A percentile compares a stretch with the other conserved stretches of the same genome.
Evolutionary conservation across 1,139 yeast genomes (phyloP).

Genomic region (Blastobotrys persicus): DNA sequence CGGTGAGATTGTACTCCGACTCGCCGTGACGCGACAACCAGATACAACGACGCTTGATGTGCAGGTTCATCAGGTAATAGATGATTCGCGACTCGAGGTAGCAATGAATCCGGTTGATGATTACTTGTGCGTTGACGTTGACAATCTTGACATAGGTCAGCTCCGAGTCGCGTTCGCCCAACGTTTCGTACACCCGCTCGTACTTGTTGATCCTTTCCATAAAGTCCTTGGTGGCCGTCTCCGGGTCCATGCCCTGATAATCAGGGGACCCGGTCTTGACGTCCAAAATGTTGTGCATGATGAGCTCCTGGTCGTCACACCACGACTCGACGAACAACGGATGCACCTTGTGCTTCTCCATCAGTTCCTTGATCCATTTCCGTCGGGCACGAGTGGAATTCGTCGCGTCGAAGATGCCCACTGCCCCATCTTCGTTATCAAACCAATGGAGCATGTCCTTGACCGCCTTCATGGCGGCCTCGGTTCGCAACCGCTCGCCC

Average conservation of each 20-base stretch:
- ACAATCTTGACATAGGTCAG: constrained; percentile 82
- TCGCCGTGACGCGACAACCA: constrained; percentile 97
- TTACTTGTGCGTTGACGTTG: constrained; percentile 83
- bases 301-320: constrained; percentile 79
- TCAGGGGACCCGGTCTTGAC: constrained; percentile 89
- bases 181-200: constrained; percentile 69
- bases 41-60: constrained; percentile 85
- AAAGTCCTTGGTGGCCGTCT: constrained; percentile 70
- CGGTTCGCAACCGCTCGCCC: constrained; percentile 59
- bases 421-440: constrained; percentile 73
- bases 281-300: constrained; percentile 76
- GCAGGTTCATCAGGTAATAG: constrained; percentile 92
- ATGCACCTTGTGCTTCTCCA: constrained; percentile 68
- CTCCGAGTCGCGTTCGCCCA: constrained; percentile 52
- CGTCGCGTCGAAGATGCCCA: constrained; percentile 89
- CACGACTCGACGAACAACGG: constrained; percentile 91
- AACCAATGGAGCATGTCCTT: constrained; percentile 90
- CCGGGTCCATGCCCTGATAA: constrained; percentile 68
- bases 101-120: constrained; percentile 81
- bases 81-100: constrained; percentile 91
- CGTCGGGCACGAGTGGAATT: constrained; percentile 74
- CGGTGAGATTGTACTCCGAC: constrained; percentile 85
- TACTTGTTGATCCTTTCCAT: constrained; percentile 69
- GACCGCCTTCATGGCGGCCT: constrained; percentile 71
- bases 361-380: constrained; percentile 57